phyloP scores from a whole-genome alignment of 2,329 filamentous ascomycete species.

The Alternaria arborescens region DNA sequence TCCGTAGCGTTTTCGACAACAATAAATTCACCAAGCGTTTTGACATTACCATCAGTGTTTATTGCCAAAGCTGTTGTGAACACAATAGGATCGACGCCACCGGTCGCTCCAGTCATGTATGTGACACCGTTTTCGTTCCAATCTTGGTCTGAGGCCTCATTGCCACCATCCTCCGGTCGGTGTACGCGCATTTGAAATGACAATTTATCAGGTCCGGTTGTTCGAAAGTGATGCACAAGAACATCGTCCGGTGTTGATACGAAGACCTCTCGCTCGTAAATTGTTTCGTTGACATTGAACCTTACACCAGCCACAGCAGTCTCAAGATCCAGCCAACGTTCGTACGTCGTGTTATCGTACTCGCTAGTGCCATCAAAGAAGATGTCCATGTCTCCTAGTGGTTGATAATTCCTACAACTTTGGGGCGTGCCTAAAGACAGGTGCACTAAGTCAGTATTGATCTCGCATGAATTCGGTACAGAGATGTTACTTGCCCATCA shows the following conservation, averaged over 20 bases:
- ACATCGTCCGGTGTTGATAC: constrained; percentile 14
- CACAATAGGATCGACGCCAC: constrained; percentile 5
- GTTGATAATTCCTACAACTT: constrained; percentile 7
- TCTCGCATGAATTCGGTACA: too few relatives aligned
- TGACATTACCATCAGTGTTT: constrained; percentile 11
- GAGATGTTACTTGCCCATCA: constrained; percentile 1
- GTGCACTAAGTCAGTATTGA: too few relatives aligned
- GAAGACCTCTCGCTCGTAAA: constrained; percentile 13
- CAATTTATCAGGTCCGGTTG: constrained; percentile 1
- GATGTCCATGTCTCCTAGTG: constrained; percentile 11
- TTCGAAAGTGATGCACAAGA: constrained; percentile 18
- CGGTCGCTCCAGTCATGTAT: constrained; percentile 14
- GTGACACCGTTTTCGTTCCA: constrained; percentile 8
- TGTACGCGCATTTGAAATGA: constrained; percentile 15
- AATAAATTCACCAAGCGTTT: constrained; percentile 9
- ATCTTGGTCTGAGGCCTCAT: constrained; percentile 10
- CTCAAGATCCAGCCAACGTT: constrained; percentile 9
- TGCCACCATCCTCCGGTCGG: constrained; percentile 11
- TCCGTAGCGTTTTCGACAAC: constrained; percentile 42
- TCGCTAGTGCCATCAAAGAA: constrained; percentile 6
- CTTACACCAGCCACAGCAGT: neutral
- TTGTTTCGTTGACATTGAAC: constrained; percentile 4
- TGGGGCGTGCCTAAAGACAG: neutral
- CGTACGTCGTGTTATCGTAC: constrained; percentile 4
- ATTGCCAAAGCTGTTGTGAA: constrained; percentile 11